Base-by-base conservation (phyloP, 2,329 filamentous ascomycete species). In the Fusarium udum region DNA sequence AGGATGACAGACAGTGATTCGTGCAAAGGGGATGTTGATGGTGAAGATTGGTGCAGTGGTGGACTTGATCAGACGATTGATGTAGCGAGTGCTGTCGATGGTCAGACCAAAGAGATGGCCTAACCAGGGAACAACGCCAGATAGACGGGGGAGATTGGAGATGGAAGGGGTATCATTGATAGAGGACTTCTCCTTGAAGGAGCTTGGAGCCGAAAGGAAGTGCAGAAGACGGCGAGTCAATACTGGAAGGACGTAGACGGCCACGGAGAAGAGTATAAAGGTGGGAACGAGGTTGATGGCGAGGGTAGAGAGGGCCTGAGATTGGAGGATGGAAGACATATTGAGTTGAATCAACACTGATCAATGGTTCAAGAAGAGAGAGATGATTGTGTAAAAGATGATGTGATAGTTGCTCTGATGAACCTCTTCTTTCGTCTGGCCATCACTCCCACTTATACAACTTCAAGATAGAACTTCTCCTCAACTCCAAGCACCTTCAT, bases 11-110 rank as follows among this genome's bases (percentile, higher is more conserved):
- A 80, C 64, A 24, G 79, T 73, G 46, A 80, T 75, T 42, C 72
- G 67, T 36, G 75, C 75, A 60, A 77, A 76, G 13, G 80, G 77
- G 42, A 80, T 73, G 39, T 78, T 75, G 71, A 80, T 80, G 45
- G 77, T 78, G 28, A 80, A 79, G 34, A 78, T 63, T 20, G 75
- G 73, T 8, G 75, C 66, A 7, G 73, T 42, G 14, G 73, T 75
- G 3, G 72, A 76, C 11, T 68, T 64, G 26, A 79, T 75, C 31
- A 79, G 72, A 15, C 64, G 46, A 56, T 79, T 78, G 51, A 79
- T 48, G 37, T 79, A 78, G 36, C 78, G 78, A 18, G 67, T 71
- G 37, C 76, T 79, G 49, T 78, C 68, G 6, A 67, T 69, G 32
- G 72, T 74, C 13, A 79, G 70, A 1, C 73, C 72, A 37, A 78